phyloP scores from a whole-genome alignment of 106 monocot species.

The Apostasia shenzhenica region DNA sequence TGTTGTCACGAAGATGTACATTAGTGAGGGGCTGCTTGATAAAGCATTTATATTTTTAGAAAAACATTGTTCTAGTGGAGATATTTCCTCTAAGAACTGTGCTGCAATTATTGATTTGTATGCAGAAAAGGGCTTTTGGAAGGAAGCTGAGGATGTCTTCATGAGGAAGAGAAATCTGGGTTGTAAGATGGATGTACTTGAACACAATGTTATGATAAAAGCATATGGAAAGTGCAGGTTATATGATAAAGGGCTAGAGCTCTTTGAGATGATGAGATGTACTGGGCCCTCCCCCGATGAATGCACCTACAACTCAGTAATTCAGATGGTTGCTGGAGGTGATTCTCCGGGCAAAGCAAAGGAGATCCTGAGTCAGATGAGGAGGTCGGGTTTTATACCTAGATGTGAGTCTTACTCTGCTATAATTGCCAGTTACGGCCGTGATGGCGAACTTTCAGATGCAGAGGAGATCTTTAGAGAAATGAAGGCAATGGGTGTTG shows the following conservation, averaged over 20 bases:
- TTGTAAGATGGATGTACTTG: slow-evolving; percentile 33
- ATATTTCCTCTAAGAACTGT: slow-evolving; percentile 52
- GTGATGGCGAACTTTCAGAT: slow-evolving; percentile 24
- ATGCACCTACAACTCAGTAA: slow-evolving; percentile 77
- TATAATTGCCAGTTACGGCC: slow-evolving; percentile 37
- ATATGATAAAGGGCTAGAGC: slow-evolving; percentile 55
- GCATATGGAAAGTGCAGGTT: slow-evolving; percentile 68
- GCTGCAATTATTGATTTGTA: slow-evolving; percentile 73
- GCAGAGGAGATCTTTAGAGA: slow-evolving; percentile 41
- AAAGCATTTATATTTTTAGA: slow-evolving; percentile 45
- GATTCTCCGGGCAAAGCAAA: slow-evolving; percentile 44
- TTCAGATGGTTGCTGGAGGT: slow-evolving; percentile 70
- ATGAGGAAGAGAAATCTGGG: slow-evolving; percentile 14
- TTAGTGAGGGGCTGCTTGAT: slow-evolving; percentile 48
- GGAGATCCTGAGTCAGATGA: slow-evolving; percentile 48
- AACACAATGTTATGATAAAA: slow-evolving; percentile 87
- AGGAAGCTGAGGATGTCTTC: slow-evolving; percentile 71
- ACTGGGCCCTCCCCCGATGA: slow-evolving; percentile 63
- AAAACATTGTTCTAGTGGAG: slow-evolving; percentile 36
- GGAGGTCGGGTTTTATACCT: slow-evolving; percentile 41
- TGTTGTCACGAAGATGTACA: slow-evolving; percentile 66
- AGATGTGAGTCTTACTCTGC: slow-evolving; percentile 65
- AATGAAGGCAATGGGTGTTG: slow-evolving; percentile 40
- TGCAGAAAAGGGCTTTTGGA: slow-evolving; percentile 77
- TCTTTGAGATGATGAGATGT: slow-evolving; percentile 60